Conservation (phyloP, 129 eudicot genomes). For the Helichrysum umbraculigerum region DNA sequence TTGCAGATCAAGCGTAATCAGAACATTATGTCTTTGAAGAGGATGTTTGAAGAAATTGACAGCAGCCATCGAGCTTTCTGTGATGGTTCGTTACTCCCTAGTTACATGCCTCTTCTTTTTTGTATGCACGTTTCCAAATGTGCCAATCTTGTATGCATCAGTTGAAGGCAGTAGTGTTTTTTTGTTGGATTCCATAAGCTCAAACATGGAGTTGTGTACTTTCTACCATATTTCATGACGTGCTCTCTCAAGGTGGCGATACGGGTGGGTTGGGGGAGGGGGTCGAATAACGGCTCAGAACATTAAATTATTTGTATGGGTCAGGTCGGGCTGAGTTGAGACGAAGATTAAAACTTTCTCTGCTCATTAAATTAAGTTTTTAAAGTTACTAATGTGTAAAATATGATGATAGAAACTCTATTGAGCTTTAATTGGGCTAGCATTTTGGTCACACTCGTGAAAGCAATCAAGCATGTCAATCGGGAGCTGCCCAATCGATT, state of each 20-base stretch:
- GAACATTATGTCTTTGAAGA: slow-evolving; percentile 50
- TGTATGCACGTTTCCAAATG: too few species aligned
- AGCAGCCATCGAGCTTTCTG: slow-evolving; percentile 55
- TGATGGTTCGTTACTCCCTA: slow-evolving; percentile 48
- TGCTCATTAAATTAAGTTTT: background rate
- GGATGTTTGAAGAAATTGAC: slow-evolving; percentile 77
- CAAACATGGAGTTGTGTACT: too few species aligned
- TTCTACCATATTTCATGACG: background rate
- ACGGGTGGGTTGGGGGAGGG: too few species aligned
- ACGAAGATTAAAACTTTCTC: background rate
- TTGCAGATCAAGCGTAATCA: slow-evolving; percentile 59
- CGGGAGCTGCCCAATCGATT: background rate
- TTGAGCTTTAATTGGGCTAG: background rate
- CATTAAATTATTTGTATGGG: too few species aligned
- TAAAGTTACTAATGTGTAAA: slow-evolving; percentile 1
- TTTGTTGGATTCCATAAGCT: too few species aligned
- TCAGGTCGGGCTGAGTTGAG: background rate
- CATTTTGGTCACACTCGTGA: background rate
- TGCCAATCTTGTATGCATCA: too few species aligned
- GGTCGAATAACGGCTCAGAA: too few species aligned
- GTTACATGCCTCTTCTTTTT: too few species aligned
- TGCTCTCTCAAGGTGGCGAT: too few species aligned
- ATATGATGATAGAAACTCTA: background rate
- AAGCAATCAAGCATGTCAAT: background rate
- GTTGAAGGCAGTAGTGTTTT: too few species aligned